These are phyloP conservation scores for Abelmoschus esculentus DNA, from an alignment of 345 rosid species.

Conservation along the genomic window DNA sequence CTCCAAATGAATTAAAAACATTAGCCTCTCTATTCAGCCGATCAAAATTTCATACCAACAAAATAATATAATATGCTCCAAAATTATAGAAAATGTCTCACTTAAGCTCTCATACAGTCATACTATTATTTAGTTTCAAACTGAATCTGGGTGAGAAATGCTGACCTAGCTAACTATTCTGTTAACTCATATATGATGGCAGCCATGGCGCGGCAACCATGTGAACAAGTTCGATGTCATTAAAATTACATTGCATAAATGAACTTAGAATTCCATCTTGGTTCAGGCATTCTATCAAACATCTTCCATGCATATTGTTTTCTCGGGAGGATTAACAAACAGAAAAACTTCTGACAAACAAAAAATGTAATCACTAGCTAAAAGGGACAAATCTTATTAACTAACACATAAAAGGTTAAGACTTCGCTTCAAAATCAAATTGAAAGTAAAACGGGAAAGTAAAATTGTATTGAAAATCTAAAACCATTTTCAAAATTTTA, in stretches of 20 bases:
- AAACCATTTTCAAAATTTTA: not conserved
- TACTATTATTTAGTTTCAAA: not conserved
- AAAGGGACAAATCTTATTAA: not conserved
- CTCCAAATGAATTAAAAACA: constrained; percentile 6
- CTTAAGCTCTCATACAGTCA: not conserved
- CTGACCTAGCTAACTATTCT: not conserved
- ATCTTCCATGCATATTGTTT: not conserved
- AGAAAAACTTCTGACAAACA: not conserved
- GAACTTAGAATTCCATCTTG: not conserved
- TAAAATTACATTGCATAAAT: not conserved
- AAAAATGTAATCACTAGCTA: not conserved
- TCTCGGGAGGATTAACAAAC: not conserved
- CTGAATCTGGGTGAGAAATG: not conserved
- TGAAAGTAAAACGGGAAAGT: not conserved
- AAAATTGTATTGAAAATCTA: not conserved
- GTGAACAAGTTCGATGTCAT: not conserved
- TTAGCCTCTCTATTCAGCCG: not conserved
- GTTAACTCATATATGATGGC: not conserved
- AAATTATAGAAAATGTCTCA: not conserved
- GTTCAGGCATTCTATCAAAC: constrained; percentile 6
- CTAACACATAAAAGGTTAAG: not conserved
- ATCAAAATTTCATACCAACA: not conserved
- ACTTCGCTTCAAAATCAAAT: not conserved
- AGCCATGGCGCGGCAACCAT: not conserved
- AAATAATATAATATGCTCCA: not conserved